phyloP scores from a whole-genome alignment of 257 asterid species.

The Plantago major region DNA sequence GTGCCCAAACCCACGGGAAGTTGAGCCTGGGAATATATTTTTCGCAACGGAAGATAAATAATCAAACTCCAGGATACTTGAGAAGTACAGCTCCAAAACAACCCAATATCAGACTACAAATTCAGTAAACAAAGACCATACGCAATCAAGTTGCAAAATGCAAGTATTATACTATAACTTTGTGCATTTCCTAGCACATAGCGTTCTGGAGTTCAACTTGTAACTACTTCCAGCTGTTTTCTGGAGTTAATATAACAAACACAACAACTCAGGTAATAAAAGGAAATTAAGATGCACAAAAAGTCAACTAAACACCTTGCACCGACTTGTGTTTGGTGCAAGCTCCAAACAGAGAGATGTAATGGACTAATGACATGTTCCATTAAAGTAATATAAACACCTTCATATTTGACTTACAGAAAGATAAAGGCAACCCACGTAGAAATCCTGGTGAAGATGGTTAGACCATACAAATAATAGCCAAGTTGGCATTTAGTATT shows the following conservation, averaged over 20 bases:
- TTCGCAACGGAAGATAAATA: not conserved
- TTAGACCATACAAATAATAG: conserved; percentile 9
- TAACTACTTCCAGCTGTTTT: conserved; percentile 3
- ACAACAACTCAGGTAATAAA: not conserved
- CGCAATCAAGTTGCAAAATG: not conserved
- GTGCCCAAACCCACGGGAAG: no score
- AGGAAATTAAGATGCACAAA: not conserved
- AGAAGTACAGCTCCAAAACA: not conserved
- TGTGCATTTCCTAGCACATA: not conserved
- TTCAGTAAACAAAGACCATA: no score
- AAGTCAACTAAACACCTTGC: not conserved
- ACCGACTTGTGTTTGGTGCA: not conserved
- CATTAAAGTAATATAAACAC: conserved; percentile 6
- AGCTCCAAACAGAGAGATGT: not conserved
- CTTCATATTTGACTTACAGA: conserved; percentile 28
- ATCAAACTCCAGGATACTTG: not conserved
- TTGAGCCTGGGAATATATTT: no score
- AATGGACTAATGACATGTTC: conserved; percentile 12
- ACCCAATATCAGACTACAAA: not conserved
- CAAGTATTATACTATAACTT: not conserved
- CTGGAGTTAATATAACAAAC: not conserved
- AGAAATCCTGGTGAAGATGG: conserved; percentile 17
- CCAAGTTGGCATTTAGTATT: conserved; percentile 8
- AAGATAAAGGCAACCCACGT: conserved; percentile 17
- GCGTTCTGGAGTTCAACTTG: not conserved